Evolutionary conservation across 2,329 filamentous ascomycete genomes (phyloP), one percentile per base, ranked within the genome.

Genomic region (Zymoseptoria ardabiliae): DNA sequence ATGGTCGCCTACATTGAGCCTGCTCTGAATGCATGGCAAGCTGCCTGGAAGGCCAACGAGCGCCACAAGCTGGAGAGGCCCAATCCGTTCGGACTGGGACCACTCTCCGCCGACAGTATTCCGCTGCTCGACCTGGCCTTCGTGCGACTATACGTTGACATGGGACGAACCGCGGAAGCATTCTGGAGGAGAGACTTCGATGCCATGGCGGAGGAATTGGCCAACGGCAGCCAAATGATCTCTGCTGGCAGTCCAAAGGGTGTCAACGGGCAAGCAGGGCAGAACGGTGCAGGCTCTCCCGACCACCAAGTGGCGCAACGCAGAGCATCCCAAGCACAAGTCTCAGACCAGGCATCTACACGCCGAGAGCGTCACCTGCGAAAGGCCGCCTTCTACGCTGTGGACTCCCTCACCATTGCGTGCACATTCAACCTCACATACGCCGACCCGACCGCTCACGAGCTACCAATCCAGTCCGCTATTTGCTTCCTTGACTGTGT

Each of bases 1-100:
- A 96, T 97, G 91, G 92, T 97, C 72, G 85, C 89, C 1, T 91
- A 96, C 70, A 95, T 97, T 59, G 92, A 97, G 73, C 93, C 93
- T 10, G 93, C 93, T 2, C 78, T 99, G 62, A 89, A 91, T 72
- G 92, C 93, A 7, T 99, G 94, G 94, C 91, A 96, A 75, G 83
- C 88, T 53, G 92, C 91, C 0, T 97, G 93, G 93, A 85, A 87
- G 50, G 89, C 86, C 68, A 95, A 94, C 70, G 88, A 90, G 2
- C 84, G 89, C 50, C 91, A 96, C 72, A 91, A 87, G 67, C 77
- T 94, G 4, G 89, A 96, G 72, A 82, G 90, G 55, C 91, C 91
- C 0, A 96, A 94, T 71, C 90, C 90, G 0, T 93, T 86, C 69
- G 91, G 88, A 4, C 79, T 85, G 61, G 89, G 91, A 0, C 90